Evolutionary conservation across 768 basidiomycete genomes (phyloP), one percentile per base, ranked within the genome.

Genomic region (Mycena olivaceomarginata): DNA sequence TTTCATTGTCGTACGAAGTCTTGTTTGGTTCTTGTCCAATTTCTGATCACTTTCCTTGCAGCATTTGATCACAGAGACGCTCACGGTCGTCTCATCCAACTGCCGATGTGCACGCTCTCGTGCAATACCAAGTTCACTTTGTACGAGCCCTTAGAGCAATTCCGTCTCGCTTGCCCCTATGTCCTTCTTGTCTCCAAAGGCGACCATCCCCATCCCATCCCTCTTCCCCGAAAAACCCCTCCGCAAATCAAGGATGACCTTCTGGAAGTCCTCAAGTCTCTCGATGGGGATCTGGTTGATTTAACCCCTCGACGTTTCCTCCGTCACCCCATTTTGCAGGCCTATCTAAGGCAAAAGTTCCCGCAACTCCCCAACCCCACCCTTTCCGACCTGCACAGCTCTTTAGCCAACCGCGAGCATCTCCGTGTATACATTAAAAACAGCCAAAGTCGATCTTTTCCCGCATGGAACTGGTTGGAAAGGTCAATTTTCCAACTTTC

Each of bases 351-450:
- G 10, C 10, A 9, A 2, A 40, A 57, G 13, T 68, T 68, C 20
- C 53, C 53, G 4, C 39, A 68, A 5, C 15, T 57, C 8, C 39
- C n/a, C 18, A 40, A 43, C 15, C 67, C 67, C 4, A 59, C 56
- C n/a, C 37, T 69, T 18, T 43, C 18, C 37, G 56, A 69, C 9
- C 37, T 57, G 0, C 67, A 69, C n/a, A 25, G 20, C 5, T 69
- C 67, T 18, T 37, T 69, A 9, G 40, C 67, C 6, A 69, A 69
- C n/a, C 40, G 67, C 18, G 20, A 53, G 16, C 67, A 59, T 45
- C 12, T 69, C 7, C 40, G 22, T 4, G 18, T 40, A 3, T 69
- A 59, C 15, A 69, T 69, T 22, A n/a, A 37, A 37, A 2, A 6
- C 15, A 10, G 66, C 20, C 13, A 13, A 13, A 4, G 20, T 11